Evolutionary conservation across 192 early-diverging fungal species (phyloP), one percentile per base, ranked within the genome.

Genomic region (Entomortierella lignicola): DNA sequence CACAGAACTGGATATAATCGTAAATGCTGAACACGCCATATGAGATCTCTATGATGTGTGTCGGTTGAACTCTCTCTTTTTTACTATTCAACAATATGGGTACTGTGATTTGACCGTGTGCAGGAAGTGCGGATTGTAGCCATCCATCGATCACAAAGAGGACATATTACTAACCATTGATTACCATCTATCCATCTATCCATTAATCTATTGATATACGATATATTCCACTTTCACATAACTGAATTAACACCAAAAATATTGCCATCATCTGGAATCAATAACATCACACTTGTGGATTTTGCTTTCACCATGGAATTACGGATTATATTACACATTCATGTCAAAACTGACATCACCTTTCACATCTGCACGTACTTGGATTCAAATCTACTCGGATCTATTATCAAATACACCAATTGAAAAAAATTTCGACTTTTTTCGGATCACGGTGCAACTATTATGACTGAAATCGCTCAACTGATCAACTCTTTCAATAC

Each of bases 1-100:
- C 57, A 59, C 57, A 23, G 23, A n/a, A 26, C 15, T 2, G 20
- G 26, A 6, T 2, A 18, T n/a, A 18, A 59, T 59, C 57, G 57
- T 39, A 59, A 18, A 23, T 1, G 57, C 57, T 59, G 57, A 20
- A 32, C 42, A 1, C 39, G 44, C 39, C 21, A 66, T 66, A 66
- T 55, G 55, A 66, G 39, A 1, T 18, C 5, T 8, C 41, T 31
- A 27, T 32, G 1, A 7, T 42, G 2, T 20, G 41, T 23, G 2
- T 23, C 12, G 66, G 55, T 31, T 68, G 63, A 39, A 44, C 66
- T 43, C 52, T 59, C 61, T 72, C 70, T 72, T 63, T 69, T 72
- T 72, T 63, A 72, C 70, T 71, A 72, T 72, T 72, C 70, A 72
- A 72, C 70, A 72, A 30, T 63, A 72, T 72, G 70, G 70, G 70